Conservation (phyloP, 768 basidiomycete genomes). For the Nevesoporus exiguus region DNA sequence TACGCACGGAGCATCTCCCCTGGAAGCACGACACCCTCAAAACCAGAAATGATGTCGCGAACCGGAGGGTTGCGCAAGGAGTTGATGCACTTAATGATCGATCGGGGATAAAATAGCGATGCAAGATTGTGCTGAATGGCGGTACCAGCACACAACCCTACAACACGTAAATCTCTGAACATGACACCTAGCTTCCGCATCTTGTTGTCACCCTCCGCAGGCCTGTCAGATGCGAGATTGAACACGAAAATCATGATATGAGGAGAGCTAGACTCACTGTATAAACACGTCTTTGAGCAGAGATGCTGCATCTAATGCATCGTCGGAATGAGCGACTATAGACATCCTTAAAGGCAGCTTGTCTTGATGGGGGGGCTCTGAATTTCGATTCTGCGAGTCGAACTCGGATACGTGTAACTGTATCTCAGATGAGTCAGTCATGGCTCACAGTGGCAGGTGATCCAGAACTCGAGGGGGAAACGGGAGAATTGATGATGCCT, state of each 20-base stretch:
- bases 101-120: constrained; percentile 46
- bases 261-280: constrained; percentile 1
- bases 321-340: background rate
- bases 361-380: no score
- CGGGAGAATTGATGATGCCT: no score
- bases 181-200: constrained; percentile 46
- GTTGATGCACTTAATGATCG: constrained; percentile 38
- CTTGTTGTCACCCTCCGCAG: constrained; percentile 31
- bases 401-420: background rate
- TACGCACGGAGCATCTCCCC: constrained; percentile 74
- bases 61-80: constrained; percentile 57
- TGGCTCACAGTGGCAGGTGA: no score
- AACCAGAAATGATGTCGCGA: constrained; percentile 56
- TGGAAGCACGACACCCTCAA: constrained; percentile 62
- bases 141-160: constrained; percentile 43
- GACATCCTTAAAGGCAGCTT: no score
- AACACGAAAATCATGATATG: background rate
- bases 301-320: constrained; percentile 9
- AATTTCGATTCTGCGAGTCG: no score
- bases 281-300: constrained; percentile 15
- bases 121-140: constrained; percentile 50
- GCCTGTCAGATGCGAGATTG: constrained; percentile 20
- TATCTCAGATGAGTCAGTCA: background rate
- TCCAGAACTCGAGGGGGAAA: no score
- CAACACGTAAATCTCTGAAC: constrained; percentile 50